These are phyloP conservation scores for Ceratocystis cacaofunesta DNA, from an alignment of 2,329 filamentous ascomycete genomes.

Conservation along the genomic window DNA sequence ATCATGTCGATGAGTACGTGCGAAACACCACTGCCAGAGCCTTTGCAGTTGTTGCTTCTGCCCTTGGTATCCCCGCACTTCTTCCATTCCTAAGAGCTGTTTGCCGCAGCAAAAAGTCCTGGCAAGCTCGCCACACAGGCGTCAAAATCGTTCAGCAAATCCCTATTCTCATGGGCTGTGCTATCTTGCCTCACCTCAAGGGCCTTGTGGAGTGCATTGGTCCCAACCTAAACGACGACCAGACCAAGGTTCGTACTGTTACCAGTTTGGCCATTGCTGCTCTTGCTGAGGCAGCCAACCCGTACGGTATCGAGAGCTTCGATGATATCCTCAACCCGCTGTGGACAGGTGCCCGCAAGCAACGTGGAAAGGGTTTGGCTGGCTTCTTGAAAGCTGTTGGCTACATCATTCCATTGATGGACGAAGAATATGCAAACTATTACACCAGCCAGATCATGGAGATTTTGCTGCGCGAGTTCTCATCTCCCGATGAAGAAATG, in stretches of 20 bases:
- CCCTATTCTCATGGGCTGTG: slow-evolving; percentile 95
- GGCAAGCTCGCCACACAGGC: slow-evolving; percentile 93
- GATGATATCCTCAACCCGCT: slow-evolving; percentile 94
- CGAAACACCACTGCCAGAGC: slow-evolving; percentile 93
- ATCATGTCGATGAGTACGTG: slow-evolving; percentile 96
- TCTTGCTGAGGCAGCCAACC: slow-evolving; percentile 87
- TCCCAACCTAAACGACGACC: slow-evolving; percentile 90
- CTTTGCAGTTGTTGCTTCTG: slow-evolving; percentile 92
- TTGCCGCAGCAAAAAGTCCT: slow-evolving; percentile 96
- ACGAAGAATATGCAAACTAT: slow-evolving; percentile 98
- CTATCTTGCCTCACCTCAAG: slow-evolving; percentile 86
- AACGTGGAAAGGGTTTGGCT: slow-evolving; percentile 87
- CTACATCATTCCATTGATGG: slow-evolving; percentile 97
- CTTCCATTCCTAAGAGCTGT: slow-evolving; percentile 91
- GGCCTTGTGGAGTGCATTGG: slow-evolving; percentile 93
- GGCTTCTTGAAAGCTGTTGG: slow-evolving; percentile 95
- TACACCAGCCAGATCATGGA: slow-evolving; percentile 99
- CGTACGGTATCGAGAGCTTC: slow-evolving; percentile 97
- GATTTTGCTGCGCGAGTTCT: slow-evolving; percentile 87
- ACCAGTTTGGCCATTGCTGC: slow-evolving; percentile 91
- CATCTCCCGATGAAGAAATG: slow-evolving; percentile 97
- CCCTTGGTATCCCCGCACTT: slow-evolving; percentile 85
- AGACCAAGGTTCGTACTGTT: slow-evolving; percentile 93
- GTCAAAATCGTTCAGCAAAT: slow-evolving; percentile 99
- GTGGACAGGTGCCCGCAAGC: slow-evolving; percentile 92